phyloP scores from a whole-genome alignment of 352 stramenopile species.

The Phytophthora europaea region DNA sequence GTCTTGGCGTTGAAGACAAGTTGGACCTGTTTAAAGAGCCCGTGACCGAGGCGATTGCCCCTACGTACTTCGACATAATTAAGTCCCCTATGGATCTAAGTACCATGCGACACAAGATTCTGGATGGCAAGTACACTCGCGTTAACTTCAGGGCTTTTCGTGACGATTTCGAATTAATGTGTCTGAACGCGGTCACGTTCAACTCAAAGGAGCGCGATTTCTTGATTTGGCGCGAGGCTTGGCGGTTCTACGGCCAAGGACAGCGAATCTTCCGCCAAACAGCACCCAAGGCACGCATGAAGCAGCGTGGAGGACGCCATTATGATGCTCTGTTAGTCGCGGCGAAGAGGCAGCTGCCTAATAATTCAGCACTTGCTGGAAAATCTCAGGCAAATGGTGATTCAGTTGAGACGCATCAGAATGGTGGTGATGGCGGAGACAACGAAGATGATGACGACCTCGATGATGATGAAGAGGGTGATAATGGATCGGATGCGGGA shows the following conservation, averaged over 20 bases:
- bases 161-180: constrained; percentile 96
- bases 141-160: constrained; percentile 85
- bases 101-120: constrained; percentile 87
- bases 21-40: constrained; percentile 94
- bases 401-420: constrained; percentile 36
- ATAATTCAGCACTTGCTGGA: constrained; percentile 71
- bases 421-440: constrained; percentile 39
- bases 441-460: constrained; percentile 45
- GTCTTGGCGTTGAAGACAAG: constrained; percentile 80
- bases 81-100: constrained; percentile 94
- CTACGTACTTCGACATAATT: constrained; percentile 95
- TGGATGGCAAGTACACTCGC: constrained; percentile 76
- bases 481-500: constrained; percentile 37
- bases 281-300: constrained; percentile 81
- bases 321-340: constrained; percentile 79
- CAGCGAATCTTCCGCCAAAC: constrained; percentile 78
- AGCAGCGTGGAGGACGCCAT: constrained; percentile 75
- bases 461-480: constrained; percentile 40
- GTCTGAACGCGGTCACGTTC: constrained; percentile 96
- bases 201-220: constrained; percentile 93
- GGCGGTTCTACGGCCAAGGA: constrained; percentile 92
- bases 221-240: constrained; percentile 94
- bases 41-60: constrained; percentile 93
- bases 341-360: constrained; percentile 83
- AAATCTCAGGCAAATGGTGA: constrained; percentile 56